Percentiles rank a stretch among this genome's conserved stretches.
Evolutionary conservation across 78 protist genomes (phyloP).

Genomic region (Creolimax fragrantissima): DNA sequence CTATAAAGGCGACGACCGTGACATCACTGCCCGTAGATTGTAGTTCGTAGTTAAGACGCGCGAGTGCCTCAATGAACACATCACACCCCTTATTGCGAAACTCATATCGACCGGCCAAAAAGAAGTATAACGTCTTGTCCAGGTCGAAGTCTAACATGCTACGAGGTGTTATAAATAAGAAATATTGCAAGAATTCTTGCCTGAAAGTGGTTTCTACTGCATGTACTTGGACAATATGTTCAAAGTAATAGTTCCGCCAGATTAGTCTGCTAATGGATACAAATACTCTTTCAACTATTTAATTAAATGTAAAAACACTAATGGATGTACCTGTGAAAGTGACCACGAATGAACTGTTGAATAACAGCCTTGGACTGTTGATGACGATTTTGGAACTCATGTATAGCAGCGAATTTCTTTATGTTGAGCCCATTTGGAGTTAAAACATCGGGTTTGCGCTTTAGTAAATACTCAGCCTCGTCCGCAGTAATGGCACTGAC

Average conservation of each 20-base stretch:
- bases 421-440: slow-evolving; percentile 76
- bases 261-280: too few species aligned
- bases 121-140: slow-evolving; percentile 73
- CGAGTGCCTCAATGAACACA: slow-evolving; percentile 56
- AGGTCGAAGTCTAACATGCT: slow-evolving; percentile 46
- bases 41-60: slow-evolving; percentile 44
- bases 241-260: too few species aligned
- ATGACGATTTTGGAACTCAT: slow-evolving; percentile 75
- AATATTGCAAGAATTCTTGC: too few species aligned
- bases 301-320: slow-evolving; percentile 32
- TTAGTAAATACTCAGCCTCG: slow-evolving; percentile 55
- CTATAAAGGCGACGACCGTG: slow-evolving; percentile 64
- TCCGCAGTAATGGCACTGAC: slow-evolving; percentile 68
- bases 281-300: too few species aligned
- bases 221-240: too few species aligned
- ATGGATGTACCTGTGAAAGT: slow-evolving; percentile 57
- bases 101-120: slow-evolving; percentile 76
- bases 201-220: too few species aligned
- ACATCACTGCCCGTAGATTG: slow-evolving; percentile 2
- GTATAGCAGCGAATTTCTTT: slow-evolving; percentile 49
- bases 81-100: slow-evolving; percentile 71
- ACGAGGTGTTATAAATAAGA: too few species aligned
- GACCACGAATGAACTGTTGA: slow-evolving; percentile 61
- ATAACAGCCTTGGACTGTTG: slow-evolving; percentile 44
- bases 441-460: slow-evolving; percentile 54